Evolutionary conservation across 805 yeast genomes (phyloP), one percentile per base, ranked within the genome.

Genomic region (Candida hispaniensis): DNA sequence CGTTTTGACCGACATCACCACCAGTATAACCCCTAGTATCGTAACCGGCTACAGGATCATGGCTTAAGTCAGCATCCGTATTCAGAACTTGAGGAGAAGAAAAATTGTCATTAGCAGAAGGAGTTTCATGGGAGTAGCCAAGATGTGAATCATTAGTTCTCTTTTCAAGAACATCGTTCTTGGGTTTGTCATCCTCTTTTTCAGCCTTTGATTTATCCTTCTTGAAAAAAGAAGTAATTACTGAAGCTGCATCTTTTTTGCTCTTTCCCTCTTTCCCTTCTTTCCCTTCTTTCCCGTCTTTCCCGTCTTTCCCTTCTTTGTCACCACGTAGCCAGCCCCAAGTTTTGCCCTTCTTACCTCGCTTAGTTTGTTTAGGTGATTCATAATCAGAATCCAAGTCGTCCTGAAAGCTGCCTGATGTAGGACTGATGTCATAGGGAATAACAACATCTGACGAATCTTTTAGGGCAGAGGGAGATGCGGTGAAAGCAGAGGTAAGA

Each of bases 221-320:
- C 40, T 47, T 48, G 44, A 48, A 48, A 11, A 48, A 34, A 12
- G 29, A 42, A n/a, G 49, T 38, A 11, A 48, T 40, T 15, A 45
- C 12, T 13, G 38, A 39, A 6, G 42, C 39, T 3, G 46, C 41
- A 17, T 43, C 43, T 28, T 43, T 39, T 16, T 34, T 34, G 38
- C 26, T 18, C 38, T 30, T 28, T 19, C 16, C 39, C 36, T 25
- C 10, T 9, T 14, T 18, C 19, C 41, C 45, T 23, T 34, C 33
- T 16, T 28, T 23, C 23, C 18, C 33, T 13, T 41, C 40, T 10
- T 17, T 19, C 18, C 19, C 5, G 35, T 34, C 34, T 38, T 36
- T 18, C 11, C 44, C 44, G 10, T 41, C 32, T 12, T 35, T 40
- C 20, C 40, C 36, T 4, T 24, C 32, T 18, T 35, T 30, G 17